A percentile compares a stretch with the other conserved stretches of the same genome.
Conservation (phyloP, 2,329 filamentous ascomycete genomes). For the Paracorniculantispora psalliotae region DNA sequence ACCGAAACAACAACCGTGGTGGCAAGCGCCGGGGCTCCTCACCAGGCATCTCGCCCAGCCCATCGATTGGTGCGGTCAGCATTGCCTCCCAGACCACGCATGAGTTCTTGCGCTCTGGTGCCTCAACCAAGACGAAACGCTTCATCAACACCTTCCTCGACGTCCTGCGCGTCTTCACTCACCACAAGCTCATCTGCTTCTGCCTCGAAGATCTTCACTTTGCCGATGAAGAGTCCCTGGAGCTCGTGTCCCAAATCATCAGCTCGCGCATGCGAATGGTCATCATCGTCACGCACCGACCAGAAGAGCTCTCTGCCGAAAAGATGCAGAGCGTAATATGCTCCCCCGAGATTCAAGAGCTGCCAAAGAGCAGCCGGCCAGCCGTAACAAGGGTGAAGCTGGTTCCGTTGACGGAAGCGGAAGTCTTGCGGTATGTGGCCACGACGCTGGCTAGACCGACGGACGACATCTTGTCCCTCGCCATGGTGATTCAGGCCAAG, state of each 20-base stretch:
- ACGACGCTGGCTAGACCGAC: constrained; percentile 70
- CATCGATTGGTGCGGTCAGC: constrained; percentile 30
- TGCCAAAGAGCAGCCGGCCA: constrained; percentile 42
- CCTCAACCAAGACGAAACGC: constrained; percentile 61
- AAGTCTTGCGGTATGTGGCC: constrained; percentile 78
- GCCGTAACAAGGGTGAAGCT: constrained; percentile 67
- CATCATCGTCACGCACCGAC: constrained; percentile 70
- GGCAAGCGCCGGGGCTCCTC: constrained; percentile 45
- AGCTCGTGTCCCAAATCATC: constrained; percentile 78
- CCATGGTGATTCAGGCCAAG: constrained; percentile 82
- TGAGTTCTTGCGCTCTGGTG: constrained; percentile 54
- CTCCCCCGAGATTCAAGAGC: constrained; percentile 46
- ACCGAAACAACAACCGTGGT: constrained; percentile 28
- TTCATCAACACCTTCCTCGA: constrained; percentile 87
- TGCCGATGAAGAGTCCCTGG: constrained; percentile 80
- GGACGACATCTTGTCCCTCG: constrained; percentile 70
- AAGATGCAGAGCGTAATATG: constrained; percentile 51
- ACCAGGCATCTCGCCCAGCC: constrained; percentile 39
- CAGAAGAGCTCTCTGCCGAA: constrained; percentile 57
- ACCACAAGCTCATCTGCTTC: constrained; percentile 82
- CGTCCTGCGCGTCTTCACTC: constrained; percentile 73
- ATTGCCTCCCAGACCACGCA: constrained; percentile 49
- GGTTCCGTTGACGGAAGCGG: constrained; percentile 67
- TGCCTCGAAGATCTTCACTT: constrained; percentile 87
- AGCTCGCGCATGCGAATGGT: constrained; percentile 74